phyloP scores from a whole-genome alignment of 495 filamentous ascomycete species.

The Xylaria castorea region DNA sequence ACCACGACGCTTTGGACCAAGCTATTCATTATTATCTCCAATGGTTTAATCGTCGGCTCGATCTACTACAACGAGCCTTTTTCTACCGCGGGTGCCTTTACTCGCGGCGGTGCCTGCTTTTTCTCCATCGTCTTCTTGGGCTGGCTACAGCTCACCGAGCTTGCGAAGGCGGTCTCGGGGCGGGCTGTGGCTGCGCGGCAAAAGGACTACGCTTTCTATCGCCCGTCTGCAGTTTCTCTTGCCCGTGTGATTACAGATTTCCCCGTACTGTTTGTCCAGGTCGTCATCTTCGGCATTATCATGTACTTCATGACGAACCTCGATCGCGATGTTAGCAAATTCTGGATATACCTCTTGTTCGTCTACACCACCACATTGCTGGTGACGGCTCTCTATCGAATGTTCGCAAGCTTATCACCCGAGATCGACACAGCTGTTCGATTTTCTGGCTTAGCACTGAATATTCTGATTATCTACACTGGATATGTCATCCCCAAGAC shows the following conservation, averaged over 20 bases:
- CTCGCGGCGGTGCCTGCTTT: slow-evolving; percentile 71
- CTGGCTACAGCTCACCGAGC: slow-evolving; percentile 75
- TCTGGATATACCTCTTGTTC: slow-evolving; percentile 76
- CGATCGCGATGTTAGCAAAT: slow-evolving; percentile 69
- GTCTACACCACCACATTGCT: slow-evolving; percentile 72
- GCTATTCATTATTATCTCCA: slow-evolving; percentile 76
- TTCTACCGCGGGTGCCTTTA: slow-evolving; percentile 71
- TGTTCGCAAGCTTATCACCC: slow-evolving; percentile 76
- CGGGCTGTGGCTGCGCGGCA: slow-evolving; percentile 38
- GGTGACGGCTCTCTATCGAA: slow-evolving; percentile 74
- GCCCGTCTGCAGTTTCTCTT: slow-evolving; percentile 73
- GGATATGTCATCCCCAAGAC: slow-evolving; percentile 58
- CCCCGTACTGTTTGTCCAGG: slow-evolving; percentile 68
- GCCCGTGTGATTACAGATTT: slow-evolving; percentile 73
- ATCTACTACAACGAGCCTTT: slow-evolving; percentile 72
- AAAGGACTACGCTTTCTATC: slow-evolving; percentile 76
- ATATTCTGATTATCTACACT: slow-evolving; percentile 63
- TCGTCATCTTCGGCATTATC: slow-evolving; percentile 67
- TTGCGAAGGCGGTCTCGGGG: slow-evolving; percentile 65
- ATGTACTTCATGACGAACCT: slow-evolving; percentile 74
- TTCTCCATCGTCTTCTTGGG: slow-evolving; percentile 78
- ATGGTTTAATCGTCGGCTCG: slow-evolving; percentile 76
- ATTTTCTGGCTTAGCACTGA: slow-evolving; percentile 72
- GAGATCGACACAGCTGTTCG: slow-evolving; percentile 76
- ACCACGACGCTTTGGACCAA: slow-evolving; percentile 76